Base-by-base conservation (phyloP, 768 basidiomycete genomes). In the Chalciporus piperatus region DNA sequence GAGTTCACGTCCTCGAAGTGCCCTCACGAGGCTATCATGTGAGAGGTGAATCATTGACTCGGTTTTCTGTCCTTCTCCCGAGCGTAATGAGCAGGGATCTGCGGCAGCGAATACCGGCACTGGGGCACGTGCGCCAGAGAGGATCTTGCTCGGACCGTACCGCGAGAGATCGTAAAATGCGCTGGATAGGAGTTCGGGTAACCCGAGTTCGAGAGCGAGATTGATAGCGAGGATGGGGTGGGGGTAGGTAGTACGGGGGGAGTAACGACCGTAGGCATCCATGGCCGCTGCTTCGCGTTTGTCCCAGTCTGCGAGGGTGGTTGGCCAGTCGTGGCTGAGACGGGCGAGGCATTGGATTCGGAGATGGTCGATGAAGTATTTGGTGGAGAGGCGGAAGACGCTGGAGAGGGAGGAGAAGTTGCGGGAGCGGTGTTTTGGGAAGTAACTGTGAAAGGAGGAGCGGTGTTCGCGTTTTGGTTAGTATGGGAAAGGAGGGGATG, bases 161-260 rank as follows among this genome's bases (percentile, higher is more conserved):
- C 88, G 76, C 2, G 83, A 79, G 42, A 90, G 75, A 56, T 89
- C 87, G 64, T 89, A 89, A 59, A 87, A 79, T 0, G 87, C 88
- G 20, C 85, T 72, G 4, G 84, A 80, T n/a, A 89, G 76, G 49
- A 89, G 64, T 6, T 76, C 69, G 12, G 75, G 70, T 0, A 87
- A 65, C 45, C 74, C 73, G 57, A 89, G 79, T 48, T 87, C 84
- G 20, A 82, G 69, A 1, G 87, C 86, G 51, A 91, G 79, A 45
- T 82, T 75, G 68, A 90, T 83, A 55, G 85, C 75, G 48, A 86
- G 77, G 55, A 88, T 75, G 8, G 88, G 88, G 64, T 89, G 86
- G 0, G 86, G 71, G 58, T 74, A 83, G 37, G 66, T 63, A 41
- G 81, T 78, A 23, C 83, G 78, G 0, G 88, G 86, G 11, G 65